Evolutionary conservation across 1,284 basidiomycete species (phyloP), one percentile per base, ranked within the genome.

Genomic region (Melampsora americana): DNA sequence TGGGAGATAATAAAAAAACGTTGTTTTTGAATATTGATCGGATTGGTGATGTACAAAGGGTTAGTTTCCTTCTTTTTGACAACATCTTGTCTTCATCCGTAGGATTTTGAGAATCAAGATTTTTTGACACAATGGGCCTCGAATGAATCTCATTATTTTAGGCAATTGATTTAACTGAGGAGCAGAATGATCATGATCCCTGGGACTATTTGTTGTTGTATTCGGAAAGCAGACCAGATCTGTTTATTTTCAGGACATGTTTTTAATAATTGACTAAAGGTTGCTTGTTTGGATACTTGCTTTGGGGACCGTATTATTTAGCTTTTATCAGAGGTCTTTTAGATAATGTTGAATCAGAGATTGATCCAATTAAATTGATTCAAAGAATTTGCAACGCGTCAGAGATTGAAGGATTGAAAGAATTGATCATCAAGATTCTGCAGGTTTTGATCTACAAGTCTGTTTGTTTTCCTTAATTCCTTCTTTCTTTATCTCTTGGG

Each of bases 101-200:
- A 35, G 9, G 35, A 35, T 35, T 35, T 35, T 35, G 35, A 35
- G 35, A 35, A 3, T 35, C 9, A 4, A 9, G 35, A 35, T 35
- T 3, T 35, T 35, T 35, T 3, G 9, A 35, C 9, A 3, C 9
- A 4, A 35, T 35, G 35, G 35, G 35, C 5, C 9, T 35, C 9
- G 35, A 35, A 4, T 35, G 9, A 35, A 35, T 35, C 3, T 35
- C 35, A 4, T 35, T 3, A 35, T 35, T 35, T n/a, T 78, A 92
- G 91, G 95, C 95, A 0, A 98, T 99, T 80, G 95, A 97, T 78
- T 99, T 99, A 81, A 95, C 95, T 0, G 95, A 95, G 81, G 95
- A n/a, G n/a, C n/a, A n/a, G n/a, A n/a, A n/a, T n/a, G 97, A 99
- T 80, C 90, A 94, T 79, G 96, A 99, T 82, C 88, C 99, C 0